Evolutionary conservation across 495 filamentous ascomycete genomes (phyloP), one percentile per base, ranked within the genome.

Genomic region (Lophiotrema nucula): DNA sequence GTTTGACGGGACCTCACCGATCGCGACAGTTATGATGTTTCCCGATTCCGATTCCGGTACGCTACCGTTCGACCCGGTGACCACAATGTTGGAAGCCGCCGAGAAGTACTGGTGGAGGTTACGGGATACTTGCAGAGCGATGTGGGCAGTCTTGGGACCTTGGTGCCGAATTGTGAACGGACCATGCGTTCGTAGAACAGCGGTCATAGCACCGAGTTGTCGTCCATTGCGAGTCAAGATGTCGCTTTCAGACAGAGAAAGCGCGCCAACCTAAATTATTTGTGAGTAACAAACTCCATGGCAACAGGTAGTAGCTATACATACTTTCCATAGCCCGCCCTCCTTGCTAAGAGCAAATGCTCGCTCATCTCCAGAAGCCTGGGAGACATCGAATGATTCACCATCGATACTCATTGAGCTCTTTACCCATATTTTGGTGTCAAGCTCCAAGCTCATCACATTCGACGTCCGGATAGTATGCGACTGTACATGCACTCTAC

Each of bases 71-170:
- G 13, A 52, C 12, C 48, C n/a, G 15, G 8, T 4, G n/a, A 18
- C 16, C 8, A 35, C 41, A 38, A 83, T 76, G 27, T 72, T 67
- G n/a, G 79, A 69, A 66, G 83, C 81, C 27, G 81, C 81, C 57
- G 66, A 72, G 68, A 79, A 83, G 59, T 83, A 84, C 58, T 84
- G 82, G 53, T 76, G 73, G 1, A 84, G 70, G 57, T 84, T 85
- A 31, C 81, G 75, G 21, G 81, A 76, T n/a, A 83, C 72, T 51
- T 83, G 82, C 11, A 81, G 64, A 1, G 79, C 81, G 25, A 77
- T 53, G 39, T 64, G 47, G 12, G 65, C 56, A 18, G 66, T 64
- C 15, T 37, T 15, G 18, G 39, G 25, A 18, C 68, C 68, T 53
- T 70, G 67, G 53, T 65, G 51, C 45, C 50, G 62, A 48, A 84